Percentiles rank a stretch among this genome's conserved stretches.
phyloP scores from a whole-genome alignment of 2,329 filamentous ascomycete species.

The Apiospora malaysiana region DNA sequence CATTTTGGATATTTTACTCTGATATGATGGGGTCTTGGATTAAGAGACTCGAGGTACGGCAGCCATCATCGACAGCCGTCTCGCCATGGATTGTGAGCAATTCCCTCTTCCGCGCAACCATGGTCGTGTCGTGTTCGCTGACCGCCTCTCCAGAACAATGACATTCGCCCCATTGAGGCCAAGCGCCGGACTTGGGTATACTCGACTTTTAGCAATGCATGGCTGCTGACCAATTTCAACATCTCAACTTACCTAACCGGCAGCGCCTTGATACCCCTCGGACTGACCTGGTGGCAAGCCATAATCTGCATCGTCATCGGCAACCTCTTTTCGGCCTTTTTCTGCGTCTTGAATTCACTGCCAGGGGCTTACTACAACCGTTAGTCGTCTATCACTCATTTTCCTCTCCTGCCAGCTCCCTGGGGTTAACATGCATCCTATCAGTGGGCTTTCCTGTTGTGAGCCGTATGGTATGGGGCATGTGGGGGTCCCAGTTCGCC shows the following conservation, averaged over 20 bases:
- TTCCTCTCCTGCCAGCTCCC: background rate
- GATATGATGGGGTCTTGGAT: background rate
- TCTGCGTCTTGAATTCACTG: conserved; percentile 46
- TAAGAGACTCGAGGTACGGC: background rate
- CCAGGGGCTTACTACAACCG: background rate
- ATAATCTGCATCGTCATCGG: conserved; percentile 48
- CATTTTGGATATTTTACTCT: background rate
- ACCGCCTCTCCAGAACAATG: conserved; percentile 39
- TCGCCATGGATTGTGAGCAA: background rate
- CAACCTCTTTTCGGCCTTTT: conserved; percentile 45
- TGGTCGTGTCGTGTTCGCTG: background rate
- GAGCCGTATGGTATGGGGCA: conserved; percentile 49
- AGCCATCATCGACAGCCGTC: background rate
- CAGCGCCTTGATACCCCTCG: conserved; percentile 46
- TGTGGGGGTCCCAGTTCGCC: conserved; percentile 52
- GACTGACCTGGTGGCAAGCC: conserved; percentile 56
- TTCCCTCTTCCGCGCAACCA: background rate
- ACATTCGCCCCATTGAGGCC: conserved; percentile 46
- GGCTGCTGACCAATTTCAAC: conserved; percentile 48
- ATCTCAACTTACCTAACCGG: conserved; percentile 47
- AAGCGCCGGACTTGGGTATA: conserved; percentile 48
- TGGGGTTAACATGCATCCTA: conserved; percentile 46
- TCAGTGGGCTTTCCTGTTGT: conserved; percentile 50
- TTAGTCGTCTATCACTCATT: background rate
- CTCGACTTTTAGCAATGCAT: conserved; percentile 48